Conservation (phyloP, 768 basidiomycete species). For the Amanita pseudoporphyria region DNA sequence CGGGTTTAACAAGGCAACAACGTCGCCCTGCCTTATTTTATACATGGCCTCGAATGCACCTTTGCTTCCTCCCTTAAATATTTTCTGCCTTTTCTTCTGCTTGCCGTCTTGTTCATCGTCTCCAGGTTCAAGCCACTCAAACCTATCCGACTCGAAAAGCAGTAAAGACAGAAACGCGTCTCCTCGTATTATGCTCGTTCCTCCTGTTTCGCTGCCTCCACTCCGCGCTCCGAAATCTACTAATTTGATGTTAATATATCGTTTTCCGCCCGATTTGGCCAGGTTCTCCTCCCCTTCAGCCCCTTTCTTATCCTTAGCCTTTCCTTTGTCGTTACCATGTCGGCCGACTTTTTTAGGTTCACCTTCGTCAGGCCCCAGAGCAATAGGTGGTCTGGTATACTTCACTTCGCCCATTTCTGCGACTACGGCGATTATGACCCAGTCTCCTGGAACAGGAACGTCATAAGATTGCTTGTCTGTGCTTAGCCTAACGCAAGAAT, state of each 20-base stretch:
- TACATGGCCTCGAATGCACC: conserved; percentile 89
- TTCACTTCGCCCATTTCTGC: conserved; percentile 82
- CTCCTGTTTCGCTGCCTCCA: conserved; percentile 42
- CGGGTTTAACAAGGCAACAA: conserved; percentile 85
- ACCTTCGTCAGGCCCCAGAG: conserved; percentile 37
- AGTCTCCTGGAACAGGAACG: conserved; percentile 86
- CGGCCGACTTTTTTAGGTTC: conserved; percentile 17
- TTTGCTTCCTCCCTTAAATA: conserved; percentile 82
- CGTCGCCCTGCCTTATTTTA: conserved; percentile 81
- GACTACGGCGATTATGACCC: conserved; percentile 93
- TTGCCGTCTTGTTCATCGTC: conserved; percentile 33
- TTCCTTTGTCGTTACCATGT: conserved; percentile 26
- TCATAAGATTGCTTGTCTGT: conserved; percentile 82
- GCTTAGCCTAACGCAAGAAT: conserved; percentile 72
- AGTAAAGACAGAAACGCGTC: conserved; percentile 79
- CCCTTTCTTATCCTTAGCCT: conserved; percentile 22
- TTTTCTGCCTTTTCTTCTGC: conserved; percentile 44
- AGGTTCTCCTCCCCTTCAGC: conserved; percentile 18
- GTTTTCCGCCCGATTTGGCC: conserved; percentile 55
- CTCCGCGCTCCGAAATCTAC: conserved; percentile 70
- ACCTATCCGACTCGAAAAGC: conserved; percentile 80
- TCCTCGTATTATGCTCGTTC: conserved; percentile 55
- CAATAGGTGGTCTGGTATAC: conserved; percentile 58
- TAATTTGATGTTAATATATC: conserved; percentile 80
- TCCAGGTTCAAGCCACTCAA: conserved; percentile 26